Evolutionary conservation across 176 grass and related monocot species (phyloP).

Genomic region (Ensete glaucum): DNA sequence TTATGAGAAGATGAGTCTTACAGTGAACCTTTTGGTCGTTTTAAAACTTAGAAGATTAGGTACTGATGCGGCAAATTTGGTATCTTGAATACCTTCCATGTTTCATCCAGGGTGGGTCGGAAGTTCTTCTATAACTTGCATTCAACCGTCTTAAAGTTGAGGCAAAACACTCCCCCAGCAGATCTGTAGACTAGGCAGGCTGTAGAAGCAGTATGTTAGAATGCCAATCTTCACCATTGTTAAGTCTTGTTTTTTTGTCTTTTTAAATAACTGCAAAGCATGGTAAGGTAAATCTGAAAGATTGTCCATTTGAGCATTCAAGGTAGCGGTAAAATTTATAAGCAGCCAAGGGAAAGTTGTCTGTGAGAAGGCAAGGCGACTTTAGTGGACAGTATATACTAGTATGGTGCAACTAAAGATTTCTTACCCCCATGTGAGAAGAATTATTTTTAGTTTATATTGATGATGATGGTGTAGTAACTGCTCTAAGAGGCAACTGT

Average conservation of each 20-base stretch:
- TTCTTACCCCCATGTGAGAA: background rate
- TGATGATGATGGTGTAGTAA: background rate
- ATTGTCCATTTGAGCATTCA: background rate
- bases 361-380: background rate
- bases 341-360: background rate
- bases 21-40: background rate
- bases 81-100: background rate
- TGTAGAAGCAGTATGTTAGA: background rate
- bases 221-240: background rate
- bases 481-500: too few relatives aligned
- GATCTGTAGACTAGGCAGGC: background rate
- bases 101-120: background rate
- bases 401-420: background rate
- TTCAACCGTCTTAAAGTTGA: background rate
- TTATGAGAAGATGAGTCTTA: background rate
- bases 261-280: background rate
- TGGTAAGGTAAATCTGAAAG: background rate
- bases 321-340: background rate
- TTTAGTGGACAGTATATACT: background rate
- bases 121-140: background rate
- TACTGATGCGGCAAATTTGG: background rate
- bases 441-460: background rate
- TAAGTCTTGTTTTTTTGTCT: background rate
- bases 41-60: background rate
- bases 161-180: background rate